Percentiles rank a stretch among this genome's conserved stretches.
Evolutionary conservation across 805 yeast species (phyloP).

Genomic region (Candida montana): DNA sequence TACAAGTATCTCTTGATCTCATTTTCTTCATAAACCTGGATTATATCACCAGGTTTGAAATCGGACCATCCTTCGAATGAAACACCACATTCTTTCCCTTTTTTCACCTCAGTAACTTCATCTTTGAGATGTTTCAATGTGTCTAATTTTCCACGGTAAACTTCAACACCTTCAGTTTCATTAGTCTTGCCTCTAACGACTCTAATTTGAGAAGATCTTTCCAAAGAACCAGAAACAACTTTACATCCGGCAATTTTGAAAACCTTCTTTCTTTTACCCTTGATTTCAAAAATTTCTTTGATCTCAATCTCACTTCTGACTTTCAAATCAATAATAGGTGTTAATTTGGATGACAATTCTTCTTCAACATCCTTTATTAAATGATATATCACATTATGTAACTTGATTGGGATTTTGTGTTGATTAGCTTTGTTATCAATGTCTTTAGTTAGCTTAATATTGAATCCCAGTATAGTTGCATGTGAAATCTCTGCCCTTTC

Average conservation of each 20-base stretch:
- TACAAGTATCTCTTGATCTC: conserved; percentile 45
- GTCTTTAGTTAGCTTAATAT: conserved; percentile 62
- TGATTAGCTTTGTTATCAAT: conserved; percentile 49
- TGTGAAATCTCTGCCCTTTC: conserved; percentile 63
- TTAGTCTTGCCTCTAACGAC: conserved; percentile 38
- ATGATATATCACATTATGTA: conserved; percentile 79
- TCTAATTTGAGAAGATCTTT: conserved; percentile 51
- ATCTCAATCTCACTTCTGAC: conserved; percentile 62
- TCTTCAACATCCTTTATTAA: conserved; percentile 79
- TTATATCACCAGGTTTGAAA: conserved; percentile 68
- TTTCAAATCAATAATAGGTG: conserved; percentile 63
- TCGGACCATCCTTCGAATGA: conserved; percentile 62
- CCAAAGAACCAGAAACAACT: conserved; percentile 63
- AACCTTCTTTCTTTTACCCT: conserved; percentile 47
- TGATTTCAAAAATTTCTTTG: conserved; percentile 66
- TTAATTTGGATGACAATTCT: conserved; percentile 51
- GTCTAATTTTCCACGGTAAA: conserved; percentile 56
- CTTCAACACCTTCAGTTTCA: conserved; percentile 31
- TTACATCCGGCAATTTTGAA: conserved; percentile 83
- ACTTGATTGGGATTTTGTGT: conserved; percentile 50
- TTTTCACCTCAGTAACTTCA: conserved; percentile 68
- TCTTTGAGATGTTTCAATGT: conserved; percentile 80
- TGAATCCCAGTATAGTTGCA: conserved; percentile 76
- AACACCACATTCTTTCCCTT: conserved; percentile 90
- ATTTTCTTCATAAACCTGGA: conserved; percentile 69